Base-by-base conservation (phyloP, 1,284 basidiomycete genomes). In the Puccinia coronata region DNA sequence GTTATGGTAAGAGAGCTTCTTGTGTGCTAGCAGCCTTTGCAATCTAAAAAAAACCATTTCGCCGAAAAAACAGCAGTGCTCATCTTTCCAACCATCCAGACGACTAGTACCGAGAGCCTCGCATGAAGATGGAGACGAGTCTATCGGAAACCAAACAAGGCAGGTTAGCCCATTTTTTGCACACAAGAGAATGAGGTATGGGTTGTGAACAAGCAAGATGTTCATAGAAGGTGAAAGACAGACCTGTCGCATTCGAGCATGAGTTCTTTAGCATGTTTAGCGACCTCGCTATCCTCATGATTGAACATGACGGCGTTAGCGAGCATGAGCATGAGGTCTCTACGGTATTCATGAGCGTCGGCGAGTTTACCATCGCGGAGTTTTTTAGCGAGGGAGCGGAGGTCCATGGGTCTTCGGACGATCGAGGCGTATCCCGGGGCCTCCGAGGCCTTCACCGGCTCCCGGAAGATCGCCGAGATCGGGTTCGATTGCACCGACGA, bases 271-370 rank as follows among this genome's bases (percentile, higher is more conserved):
- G 96, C 92, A 85, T 93, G 92, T 31, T 91, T 92, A 5, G 91
- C 91, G 8, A 85, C 83, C 36, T 84, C 83, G 23, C 82, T 82
- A 34, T 84, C 82, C 0, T 92, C 92, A 59, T 91, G 89, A 83
- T 98, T 98, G 86, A 94, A 98, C 92, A 97, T 94, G 89, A 95
- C 92, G 18, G 95, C 94, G 85, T 98, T 98, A 49, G 94, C 93
- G 86, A 96, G 96, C 92, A 98, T 94, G 82, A 97, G 88, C 84
- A 91, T 92, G 9, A 96, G 90, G 84, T 97, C 95, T 82, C 94
- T 89, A 86, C 95, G 92, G 84, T 93, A 95, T 86, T 97, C 94
- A 55, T 91, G 89, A 1, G 93, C 92, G 82, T 90, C 93, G 5
- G 89, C 88, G 69, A 96, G 93, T 1, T 90, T 84, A 0, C 94